phyloP scores from a whole-genome alignment of 164 flowering plant species.

The Magnolia sinica region DNA sequence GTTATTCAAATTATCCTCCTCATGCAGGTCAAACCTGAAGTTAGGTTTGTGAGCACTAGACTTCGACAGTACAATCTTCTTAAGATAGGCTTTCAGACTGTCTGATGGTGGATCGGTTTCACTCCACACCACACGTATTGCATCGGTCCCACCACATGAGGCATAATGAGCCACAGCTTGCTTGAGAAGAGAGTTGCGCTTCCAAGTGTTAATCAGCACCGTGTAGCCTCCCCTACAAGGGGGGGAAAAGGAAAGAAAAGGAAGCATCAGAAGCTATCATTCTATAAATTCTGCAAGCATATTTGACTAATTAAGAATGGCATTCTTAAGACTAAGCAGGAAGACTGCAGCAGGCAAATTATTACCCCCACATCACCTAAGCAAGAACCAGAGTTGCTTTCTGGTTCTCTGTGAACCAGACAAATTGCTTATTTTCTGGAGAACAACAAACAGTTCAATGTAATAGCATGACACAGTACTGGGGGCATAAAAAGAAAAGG shows the following conservation, averaged over 20 bases:
- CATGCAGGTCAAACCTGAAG: constrained; percentile 42
- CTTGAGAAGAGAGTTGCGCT: constrained; percentile 51
- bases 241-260: not conserved
- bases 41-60: constrained; percentile 41
- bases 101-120: constrained; percentile 48
- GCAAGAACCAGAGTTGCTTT: not conserved
- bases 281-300: not conserved
- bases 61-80: constrained; percentile 35
- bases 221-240: constrained; percentile 49
- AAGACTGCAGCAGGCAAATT: too few species aligned
- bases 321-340: not conserved
- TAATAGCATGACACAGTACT: too few species aligned
- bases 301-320: not conserved
- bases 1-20: constrained; percentile 47
- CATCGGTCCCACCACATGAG: constrained; percentile 45
- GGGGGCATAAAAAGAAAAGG: not conserved
- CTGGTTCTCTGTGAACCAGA: not conserved
- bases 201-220: constrained; percentile 56
- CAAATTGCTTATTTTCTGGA: not conserved
- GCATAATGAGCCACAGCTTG: constrained; percentile 56
- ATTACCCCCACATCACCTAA: not conserved
- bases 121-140: constrained; percentile 56
- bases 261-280: constrained; percentile 1
- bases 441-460: not conserved
- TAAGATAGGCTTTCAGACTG: constrained; percentile 34